phyloP scores from a whole-genome alignment of 352 stramenopile genomes.

The Phytophthora kernoviae region DNA sequence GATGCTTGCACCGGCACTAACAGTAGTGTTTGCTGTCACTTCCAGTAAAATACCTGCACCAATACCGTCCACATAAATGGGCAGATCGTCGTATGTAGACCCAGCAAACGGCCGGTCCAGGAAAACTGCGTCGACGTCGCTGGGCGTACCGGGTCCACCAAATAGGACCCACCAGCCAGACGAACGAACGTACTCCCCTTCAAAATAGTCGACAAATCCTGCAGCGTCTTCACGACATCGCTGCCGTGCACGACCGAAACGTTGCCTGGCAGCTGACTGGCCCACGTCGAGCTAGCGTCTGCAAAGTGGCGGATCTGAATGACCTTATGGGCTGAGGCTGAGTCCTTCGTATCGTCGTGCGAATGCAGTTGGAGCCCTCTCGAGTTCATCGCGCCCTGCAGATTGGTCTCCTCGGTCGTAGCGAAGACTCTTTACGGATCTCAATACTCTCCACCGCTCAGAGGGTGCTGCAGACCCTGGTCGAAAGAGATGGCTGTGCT shows the following conservation, averaged over 20 bases:
- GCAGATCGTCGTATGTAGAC: conserved; percentile 51
- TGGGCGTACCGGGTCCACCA: conserved; percentile 45
- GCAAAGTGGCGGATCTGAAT: conserved; percentile 61
- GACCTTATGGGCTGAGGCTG: conserved; percentile 34
- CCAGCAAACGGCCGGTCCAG: conserved; percentile 57
- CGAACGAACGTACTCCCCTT: conserved; percentile 48
- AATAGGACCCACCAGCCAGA: conserved; percentile 51
- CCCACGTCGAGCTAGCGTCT: conserved; percentile 38
- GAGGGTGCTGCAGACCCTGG: conserved; percentile 48
- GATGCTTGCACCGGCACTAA: conserved; percentile 36
- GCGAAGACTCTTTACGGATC: conserved; percentile 46
- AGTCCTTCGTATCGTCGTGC: conserved; percentile 46
- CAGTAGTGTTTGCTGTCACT: conserved; percentile 20
- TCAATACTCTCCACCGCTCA: conserved; percentile 49
- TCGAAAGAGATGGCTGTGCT: conserved; percentile 48
- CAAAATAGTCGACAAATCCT: conserved; percentile 45
- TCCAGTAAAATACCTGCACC: conserved; percentile 52
- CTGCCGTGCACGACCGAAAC: conserved; percentile 55
- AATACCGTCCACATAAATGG: conserved; percentile 57
- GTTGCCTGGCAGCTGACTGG: conserved; percentile 44
- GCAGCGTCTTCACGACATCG: conserved; percentile 44
- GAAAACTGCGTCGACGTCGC: conserved; percentile 39
- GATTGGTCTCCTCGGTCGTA: conserved; percentile 49
- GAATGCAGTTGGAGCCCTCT: conserved; percentile 53
- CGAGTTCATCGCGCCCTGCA: conserved; percentile 52